A percentile compares a stretch with the other conserved stretches of the same genome.
Evolutionary conservation across 768 basidiomycete species (phyloP).

Genomic region (Kwoniella europaea): DNA sequence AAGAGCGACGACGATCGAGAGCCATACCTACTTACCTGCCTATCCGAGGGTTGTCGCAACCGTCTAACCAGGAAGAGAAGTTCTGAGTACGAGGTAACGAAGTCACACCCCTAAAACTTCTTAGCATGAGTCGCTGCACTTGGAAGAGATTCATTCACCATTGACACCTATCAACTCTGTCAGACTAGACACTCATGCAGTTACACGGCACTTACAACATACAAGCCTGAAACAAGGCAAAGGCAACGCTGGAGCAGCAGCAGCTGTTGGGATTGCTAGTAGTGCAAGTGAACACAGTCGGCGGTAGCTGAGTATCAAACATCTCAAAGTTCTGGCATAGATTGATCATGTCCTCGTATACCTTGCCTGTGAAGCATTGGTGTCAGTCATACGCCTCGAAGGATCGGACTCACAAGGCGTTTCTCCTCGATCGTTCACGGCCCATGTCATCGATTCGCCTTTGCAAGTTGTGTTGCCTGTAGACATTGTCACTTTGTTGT

Average conservation of each 20-base stretch:
- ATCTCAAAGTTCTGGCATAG: neutral
- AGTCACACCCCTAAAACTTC: neutral
- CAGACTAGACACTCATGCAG: no score
- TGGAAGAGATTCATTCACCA: neutral
- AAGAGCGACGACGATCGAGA: neutral
- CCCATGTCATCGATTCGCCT: conserved; percentile 3
- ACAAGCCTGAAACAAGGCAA: conserved; percentile 5
- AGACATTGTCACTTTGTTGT: neutral
- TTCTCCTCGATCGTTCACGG: neutral
- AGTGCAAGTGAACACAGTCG: conserved; percentile 3
- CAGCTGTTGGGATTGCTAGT: conserved; percentile 6
- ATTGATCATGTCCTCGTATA: conserved; percentile 3
- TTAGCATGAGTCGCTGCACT: neutral
- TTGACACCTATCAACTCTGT: conserved; percentile 1
- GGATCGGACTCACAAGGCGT: neutral
- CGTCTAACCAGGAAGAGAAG: conserved; percentile 10
- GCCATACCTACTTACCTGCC: neutral
- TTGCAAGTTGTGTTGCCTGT: conserved; percentile 1
- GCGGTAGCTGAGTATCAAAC: conserved; percentile 8
- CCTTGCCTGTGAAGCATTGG: neutral
- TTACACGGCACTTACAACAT: neutral
- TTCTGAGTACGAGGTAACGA: conserved; percentile 3
- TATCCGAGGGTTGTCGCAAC: neutral
- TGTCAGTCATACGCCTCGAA: neutral
- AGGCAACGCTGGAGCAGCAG: conserved; percentile 5